Base-by-base conservation (phyloP, 768 basidiomycete species). In the Antrodiella citrinella region DNA sequence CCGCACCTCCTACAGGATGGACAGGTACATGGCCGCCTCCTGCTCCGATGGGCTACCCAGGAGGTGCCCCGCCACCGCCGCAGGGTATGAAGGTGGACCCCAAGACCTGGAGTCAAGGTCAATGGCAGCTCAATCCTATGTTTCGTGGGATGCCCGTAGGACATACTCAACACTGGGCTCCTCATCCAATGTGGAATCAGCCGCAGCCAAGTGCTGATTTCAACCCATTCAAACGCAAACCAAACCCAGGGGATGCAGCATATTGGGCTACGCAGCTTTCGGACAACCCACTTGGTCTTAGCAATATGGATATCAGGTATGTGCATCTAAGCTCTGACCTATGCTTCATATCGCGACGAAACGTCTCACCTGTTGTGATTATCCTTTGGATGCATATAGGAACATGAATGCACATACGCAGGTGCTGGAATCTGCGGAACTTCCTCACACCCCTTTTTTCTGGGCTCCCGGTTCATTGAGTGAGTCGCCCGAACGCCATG, bases 181-280 rank as follows among this genome's bases (percentile, higher is more conserved):
- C 60, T 2, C 62, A 62, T 53, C 60, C 62, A n/a, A 55, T 57
- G 42, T 64, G 61, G 64, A 57, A 54, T 3, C 44, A 44, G 19
- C 53, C 52, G 4, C 54, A 58, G 20, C 63, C 65, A 1, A 67
- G 62, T 59, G 53, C 26, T 18, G 26, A 42, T 13, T 43, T 26
- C 2, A 82, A 85, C 50, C 86, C 86, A 0, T 80, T 78, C 69
- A 86, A 86, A 60, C 78, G 81, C 18, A 82, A 81, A 55, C n/a
- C n/a, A n/a, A n/a, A n/a, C n/a, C n/a, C n/a, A n/a, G n/a, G n/a
- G n/a, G n/a, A n/a, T n/a, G 75, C 77, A 1, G 80, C 78, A 51
- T 89, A 89, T 63, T 77, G 83, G 62, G 73, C 74, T 2, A 77
- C 76, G 3, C 62, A 74, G 57, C 63, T 89, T 22, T 58, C 68